Evolutionary conservation across 495 filamentous ascomycete species (phyloP).

Genomic region (Aspergillus saccharolyticus): DNA sequence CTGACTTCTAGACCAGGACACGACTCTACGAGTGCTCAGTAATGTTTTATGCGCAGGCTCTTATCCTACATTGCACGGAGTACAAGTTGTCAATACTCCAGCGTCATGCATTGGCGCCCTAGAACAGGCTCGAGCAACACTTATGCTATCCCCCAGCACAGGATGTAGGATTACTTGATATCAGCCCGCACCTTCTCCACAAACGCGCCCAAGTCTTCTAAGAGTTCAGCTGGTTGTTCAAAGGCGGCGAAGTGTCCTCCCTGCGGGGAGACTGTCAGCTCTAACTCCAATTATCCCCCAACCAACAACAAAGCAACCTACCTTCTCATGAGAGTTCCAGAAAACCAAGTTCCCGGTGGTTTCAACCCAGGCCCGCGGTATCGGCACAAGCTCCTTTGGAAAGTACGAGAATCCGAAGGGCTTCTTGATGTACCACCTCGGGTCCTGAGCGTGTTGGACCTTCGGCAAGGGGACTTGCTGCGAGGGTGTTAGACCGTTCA

Average conservation of each 20-base stretch:
- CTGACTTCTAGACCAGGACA: no score
- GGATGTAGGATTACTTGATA: background rate
- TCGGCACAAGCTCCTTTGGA: conserved; percentile 46
- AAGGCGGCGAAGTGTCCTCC: conserved; percentile 34
- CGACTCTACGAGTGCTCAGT: no score
- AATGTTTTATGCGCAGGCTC: no score
- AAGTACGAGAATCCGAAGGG: conserved; percentile 57
- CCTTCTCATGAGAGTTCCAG: conserved; percentile 23
- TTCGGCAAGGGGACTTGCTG: conserved; percentile 22
- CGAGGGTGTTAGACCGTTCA: conserved; percentile 3
- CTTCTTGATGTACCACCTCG: conserved; percentile 44
- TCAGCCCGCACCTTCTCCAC: conserved; percentile 36
- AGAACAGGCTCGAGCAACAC: no score
- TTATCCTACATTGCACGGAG: no score
- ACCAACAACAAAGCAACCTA: conserved; percentile 4
- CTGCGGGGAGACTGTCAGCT: conserved; percentile 16
- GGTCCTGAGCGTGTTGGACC: conserved; percentile 16
- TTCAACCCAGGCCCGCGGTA: conserved; percentile 48
- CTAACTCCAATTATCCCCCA: background rate
- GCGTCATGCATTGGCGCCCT: no score
- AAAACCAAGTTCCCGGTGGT: conserved; percentile 46
- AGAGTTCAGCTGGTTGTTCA: conserved; percentile 28
- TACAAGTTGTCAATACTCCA: no score
- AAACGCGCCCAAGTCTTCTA: conserved; percentile 56
- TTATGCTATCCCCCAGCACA: no score